Evolutionary conservation across 371 early-diverging fungal species (phyloP).

Genomic region (Amoeboaphelidium protococcarum): DNA sequence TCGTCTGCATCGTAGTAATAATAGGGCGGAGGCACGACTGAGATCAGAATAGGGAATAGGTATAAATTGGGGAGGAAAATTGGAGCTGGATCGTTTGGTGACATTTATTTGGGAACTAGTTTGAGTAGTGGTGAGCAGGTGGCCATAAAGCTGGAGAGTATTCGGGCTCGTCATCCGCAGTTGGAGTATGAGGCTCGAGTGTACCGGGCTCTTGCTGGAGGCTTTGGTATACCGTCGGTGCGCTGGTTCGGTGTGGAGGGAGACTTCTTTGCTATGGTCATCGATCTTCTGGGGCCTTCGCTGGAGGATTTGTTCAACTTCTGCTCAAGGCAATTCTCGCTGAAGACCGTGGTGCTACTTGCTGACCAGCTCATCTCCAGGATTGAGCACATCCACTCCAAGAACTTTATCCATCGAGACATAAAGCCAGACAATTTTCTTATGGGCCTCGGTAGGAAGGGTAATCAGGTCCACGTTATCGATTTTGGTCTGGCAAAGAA

Average conservation of each 20-base stretch:
- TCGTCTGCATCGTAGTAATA: too few relatives aligned
- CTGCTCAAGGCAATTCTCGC: constrained; percentile 82
- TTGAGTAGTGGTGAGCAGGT: constrained; percentile 81
- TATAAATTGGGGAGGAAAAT: constrained; percentile 89
- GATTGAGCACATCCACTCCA: constrained; percentile 90
- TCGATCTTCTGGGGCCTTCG: constrained; percentile 95
- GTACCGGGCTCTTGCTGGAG: constrained; percentile 75
- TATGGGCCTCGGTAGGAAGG: constrained; percentile 82
- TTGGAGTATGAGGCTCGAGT: constrained; percentile 90
- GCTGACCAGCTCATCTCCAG: constrained; percentile 92
- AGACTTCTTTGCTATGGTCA: constrained; percentile 90
- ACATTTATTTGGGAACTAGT: constrained; percentile 87
- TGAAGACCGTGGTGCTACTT: constrained; percentile 93
- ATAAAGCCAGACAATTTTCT: constrained; percentile 87
- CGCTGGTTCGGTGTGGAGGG: constrained; percentile 75
- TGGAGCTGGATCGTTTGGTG: constrained; percentile 97
- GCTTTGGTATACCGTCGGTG: constrained; percentile 85
- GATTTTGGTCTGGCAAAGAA: constrained; percentile 98
- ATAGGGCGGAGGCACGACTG: too few relatives aligned
- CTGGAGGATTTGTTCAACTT: constrained; percentile 97
- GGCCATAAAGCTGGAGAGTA: constrained; percentile 81
- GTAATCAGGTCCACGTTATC: constrained; percentile 91
- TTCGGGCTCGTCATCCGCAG: constrained; percentile 81
- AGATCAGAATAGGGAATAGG: constrained; percentile 45
- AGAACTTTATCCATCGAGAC: constrained; percentile 43